Percentiles rank a stretch among this genome's conserved stretches.
phyloP scores from a whole-genome alignment of 768 basidiomycete species.

The Mycena kentingensis region DNA sequence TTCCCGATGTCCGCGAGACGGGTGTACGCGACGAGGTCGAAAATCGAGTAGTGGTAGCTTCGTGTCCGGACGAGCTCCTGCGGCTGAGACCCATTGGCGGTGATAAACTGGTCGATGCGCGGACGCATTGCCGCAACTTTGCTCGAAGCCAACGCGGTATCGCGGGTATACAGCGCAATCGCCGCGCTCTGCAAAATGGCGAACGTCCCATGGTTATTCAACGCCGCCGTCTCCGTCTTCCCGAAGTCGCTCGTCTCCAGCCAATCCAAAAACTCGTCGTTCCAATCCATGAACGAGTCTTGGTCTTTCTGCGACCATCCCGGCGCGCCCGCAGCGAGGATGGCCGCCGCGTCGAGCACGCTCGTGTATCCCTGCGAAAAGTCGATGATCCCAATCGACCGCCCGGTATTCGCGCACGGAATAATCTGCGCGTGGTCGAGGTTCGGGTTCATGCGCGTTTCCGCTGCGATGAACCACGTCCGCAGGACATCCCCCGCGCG shows the following conservation, averaged over 20 bases:
- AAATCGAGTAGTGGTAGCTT: conserved; percentile 19
- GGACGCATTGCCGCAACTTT: conserved; percentile 3
- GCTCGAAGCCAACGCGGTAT: not conserved
- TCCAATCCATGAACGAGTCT: conserved; percentile 11
- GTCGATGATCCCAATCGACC: conserved; percentile 16
- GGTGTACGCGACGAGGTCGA: conserved; percentile 16
- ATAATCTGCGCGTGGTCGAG: conserved; percentile 39
- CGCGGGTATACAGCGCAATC: conserved; percentile 11
- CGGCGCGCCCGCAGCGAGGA: conserved; percentile 15
- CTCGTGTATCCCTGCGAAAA: conserved; percentile 14
- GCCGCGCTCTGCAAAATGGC: conserved; percentile 18
- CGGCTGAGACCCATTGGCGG: conserved; percentile 14
- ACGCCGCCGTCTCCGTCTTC: conserved; percentile 5
- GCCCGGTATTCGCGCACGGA: conserved; percentile 14
- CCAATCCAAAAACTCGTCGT: conserved; percentile 13
- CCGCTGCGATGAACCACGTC: conserved; percentile 43
- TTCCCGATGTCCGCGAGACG: conserved; percentile 11
- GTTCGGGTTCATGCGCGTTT: conserved; percentile 45
- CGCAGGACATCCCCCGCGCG: conserved; percentile 35
- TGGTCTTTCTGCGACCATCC: conserved; percentile 8
- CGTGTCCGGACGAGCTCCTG: conserved; percentile 16
- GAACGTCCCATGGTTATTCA: conserved; percentile 20
- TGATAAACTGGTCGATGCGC: conserved; percentile 10
- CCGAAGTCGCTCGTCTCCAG: conserved; percentile 14
- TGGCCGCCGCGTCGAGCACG: conserved; percentile 15